phyloP scores from a whole-genome alignment of 2,329 filamentous ascomycete genomes.

The Ceratocystis papillata region DNA sequence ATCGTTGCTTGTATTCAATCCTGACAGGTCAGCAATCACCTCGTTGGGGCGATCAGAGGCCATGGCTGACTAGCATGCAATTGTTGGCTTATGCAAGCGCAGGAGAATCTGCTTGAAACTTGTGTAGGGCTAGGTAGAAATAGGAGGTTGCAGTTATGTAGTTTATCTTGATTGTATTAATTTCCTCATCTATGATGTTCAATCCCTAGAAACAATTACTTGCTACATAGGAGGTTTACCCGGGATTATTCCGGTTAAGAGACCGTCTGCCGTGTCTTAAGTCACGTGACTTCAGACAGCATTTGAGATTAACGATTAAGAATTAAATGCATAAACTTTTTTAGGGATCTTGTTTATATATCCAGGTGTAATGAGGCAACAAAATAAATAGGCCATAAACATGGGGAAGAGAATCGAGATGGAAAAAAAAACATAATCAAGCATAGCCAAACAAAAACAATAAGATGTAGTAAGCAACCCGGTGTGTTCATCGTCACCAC shows the following conservation, averaged over 20 bases:
- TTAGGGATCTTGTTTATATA: constrained; percentile 1
- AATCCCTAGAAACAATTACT: no score
- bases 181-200: no score
- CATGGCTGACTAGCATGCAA: background rate
- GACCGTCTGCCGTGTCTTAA: no score
- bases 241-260: background rate
- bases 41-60: constrained; percentile 18
- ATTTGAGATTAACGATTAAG: background rate
- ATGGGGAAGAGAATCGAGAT: constrained; percentile 1
- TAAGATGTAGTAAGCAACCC: no score
- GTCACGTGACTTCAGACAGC: background rate
- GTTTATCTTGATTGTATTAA: background rate
- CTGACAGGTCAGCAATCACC: constrained; percentile 15
- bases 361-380: constrained; percentile 3
- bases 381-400: constrained; percentile 7
- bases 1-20: constrained; percentile 9
- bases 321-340: constrained; percentile 1
- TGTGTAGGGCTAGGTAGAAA: background rate
- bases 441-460: background rate
- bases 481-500: no score
- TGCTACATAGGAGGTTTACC: no score
- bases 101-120: background rate
- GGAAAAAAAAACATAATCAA: background rate
- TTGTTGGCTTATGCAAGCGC: background rate
- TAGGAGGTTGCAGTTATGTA: background rate